Percentiles rank a stretch among this genome's conserved stretches.
phyloP scores from a whole-genome alignment of 1,139 yeast genomes.

The Lodderomyces metapsilosis region DNA sequence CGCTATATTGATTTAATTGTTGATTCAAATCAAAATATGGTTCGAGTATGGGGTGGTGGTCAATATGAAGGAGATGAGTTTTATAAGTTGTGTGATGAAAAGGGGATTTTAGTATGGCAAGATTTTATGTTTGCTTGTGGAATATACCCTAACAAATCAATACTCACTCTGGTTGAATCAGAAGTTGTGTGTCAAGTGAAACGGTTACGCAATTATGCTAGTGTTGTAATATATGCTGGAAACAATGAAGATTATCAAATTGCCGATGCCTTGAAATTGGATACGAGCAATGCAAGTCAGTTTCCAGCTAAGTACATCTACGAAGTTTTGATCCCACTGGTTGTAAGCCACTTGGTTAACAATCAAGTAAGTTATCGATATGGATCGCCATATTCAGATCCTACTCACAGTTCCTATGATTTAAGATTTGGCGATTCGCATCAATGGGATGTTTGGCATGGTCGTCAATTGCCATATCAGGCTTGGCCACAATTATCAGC shows the following conservation, averaged over 20 bases:
- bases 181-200: constrained; percentile 36
- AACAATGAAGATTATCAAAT: constrained; percentile 50
- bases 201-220: constrained; percentile 36
- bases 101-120: constrained; percentile 48
- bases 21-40: constrained; percentile 43
- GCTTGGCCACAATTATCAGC: constrained; percentile 40
- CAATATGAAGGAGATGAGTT: constrained; percentile 40
- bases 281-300: constrained; percentile 24
- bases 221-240: constrained; percentile 36
- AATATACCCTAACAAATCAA: constrained; percentile 36
- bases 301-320: constrained; percentile 44
- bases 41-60: constrained; percentile 54
- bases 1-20: constrained; percentile 31
- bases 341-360: constrained; percentile 18
- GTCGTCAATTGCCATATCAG: constrained; percentile 42
- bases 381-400: constrained; percentile 40
- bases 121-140: constrained; percentile 57
- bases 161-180: constrained; percentile 22
- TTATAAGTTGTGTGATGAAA: constrained; percentile 42
- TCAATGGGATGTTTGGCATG: constrained; percentile 54
- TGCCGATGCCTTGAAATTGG: constrained; percentile 34
- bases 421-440: constrained; percentile 43
- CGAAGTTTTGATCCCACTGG: constrained; percentile 34
- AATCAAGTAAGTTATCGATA: constrained; percentile 35
- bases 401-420: constrained; percentile 32